Evolutionary conservation across 2,329 filamentous ascomycete species (phyloP).

Genomic region (Hymenoscyphus occultus): DNA sequence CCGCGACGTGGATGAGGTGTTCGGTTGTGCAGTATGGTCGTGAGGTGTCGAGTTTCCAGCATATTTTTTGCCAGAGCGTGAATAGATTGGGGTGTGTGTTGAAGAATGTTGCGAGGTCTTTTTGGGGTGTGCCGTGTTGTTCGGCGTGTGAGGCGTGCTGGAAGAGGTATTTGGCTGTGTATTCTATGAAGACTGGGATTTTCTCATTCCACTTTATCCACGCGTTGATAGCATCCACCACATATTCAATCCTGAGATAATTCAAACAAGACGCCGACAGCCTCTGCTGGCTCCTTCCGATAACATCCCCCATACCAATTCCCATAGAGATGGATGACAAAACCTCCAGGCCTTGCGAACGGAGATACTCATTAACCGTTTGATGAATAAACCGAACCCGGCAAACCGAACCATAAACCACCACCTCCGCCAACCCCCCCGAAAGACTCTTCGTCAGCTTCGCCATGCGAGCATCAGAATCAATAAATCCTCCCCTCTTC

Average conservation of each 20-base stretch:
- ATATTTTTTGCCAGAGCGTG: constrained; percentile 13
- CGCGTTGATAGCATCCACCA: background rate
- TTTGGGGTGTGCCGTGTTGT: constrained; percentile 7
- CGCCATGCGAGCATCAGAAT: constrained; percentile 23
- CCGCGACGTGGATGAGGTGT: constrained; percentile 15
- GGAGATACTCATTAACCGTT: constrained; percentile 38
- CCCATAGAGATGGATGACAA: too few species aligned
- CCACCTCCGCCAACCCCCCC: constrained; percentile 26
- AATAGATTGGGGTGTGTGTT: background rate
- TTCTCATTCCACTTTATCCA: background rate
- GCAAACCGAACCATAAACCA: background rate
- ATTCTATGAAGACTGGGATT: constrained; percentile 14
- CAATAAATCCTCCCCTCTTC: constrained; percentile 17
- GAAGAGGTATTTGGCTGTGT: constrained; percentile 17
- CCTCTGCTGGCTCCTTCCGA: constrained; percentile 5
- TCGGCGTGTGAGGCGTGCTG: constrained; percentile 21
- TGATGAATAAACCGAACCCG: constrained; percentile 42
- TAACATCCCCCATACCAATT: background rate
- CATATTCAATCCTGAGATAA: constrained; percentile 16
- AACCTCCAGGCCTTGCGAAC: constrained; percentile 7
- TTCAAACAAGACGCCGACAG: constrained; percentile 18
- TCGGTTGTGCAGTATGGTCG: background rate
- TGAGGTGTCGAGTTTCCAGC: background rate
- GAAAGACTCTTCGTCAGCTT: constrained; percentile 23
- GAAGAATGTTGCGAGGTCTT: constrained; percentile 7